A percentile compares a stretch with the other conserved stretches of the same genome.
Conservation (phyloP, 75 land plant genomes). For the Cupressus sempervirens region DNA sequence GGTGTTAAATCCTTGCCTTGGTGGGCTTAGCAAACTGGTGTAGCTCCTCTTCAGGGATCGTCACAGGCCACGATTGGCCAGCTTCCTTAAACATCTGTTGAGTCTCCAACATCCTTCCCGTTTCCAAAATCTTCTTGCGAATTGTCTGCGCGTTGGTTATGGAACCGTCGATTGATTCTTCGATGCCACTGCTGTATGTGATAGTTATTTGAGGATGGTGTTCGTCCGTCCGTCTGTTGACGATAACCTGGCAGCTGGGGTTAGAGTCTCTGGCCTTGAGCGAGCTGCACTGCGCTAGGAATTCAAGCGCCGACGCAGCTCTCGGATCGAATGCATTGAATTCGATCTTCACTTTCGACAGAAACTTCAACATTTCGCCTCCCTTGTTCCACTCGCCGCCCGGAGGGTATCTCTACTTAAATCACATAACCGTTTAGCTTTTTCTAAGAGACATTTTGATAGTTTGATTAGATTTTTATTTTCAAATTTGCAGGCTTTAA, state of each 20-base stretch:
- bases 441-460: no score
- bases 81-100: constrained; percentile 94
- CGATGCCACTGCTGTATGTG: constrained; percentile 78
- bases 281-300: constrained; percentile 83
- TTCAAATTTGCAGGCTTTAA: no score
- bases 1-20: constrained; percentile 33
- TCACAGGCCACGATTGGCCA: constrained; percentile 82
- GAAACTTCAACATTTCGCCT: constrained; percentile 74
- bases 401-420: no score
- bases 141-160: constrained; percentile 59
- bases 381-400: not conserved
- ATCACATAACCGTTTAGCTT: no score
- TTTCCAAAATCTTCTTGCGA: constrained; percentile 63
- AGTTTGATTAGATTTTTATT: no score
- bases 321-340: constrained; percentile 81
- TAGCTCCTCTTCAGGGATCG: constrained; percentile 76
- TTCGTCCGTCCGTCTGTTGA: constrained; percentile 84
- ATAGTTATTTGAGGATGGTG: constrained; percentile 65
- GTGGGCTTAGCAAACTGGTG: constrained; percentile 26
- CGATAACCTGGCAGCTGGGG: constrained; percentile 68
- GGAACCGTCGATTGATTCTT: constrained; percentile 80
- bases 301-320: constrained; percentile 74
- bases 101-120: constrained; percentile 75
- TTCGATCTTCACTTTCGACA: constrained; percentile 86
- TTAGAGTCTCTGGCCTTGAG: constrained; percentile 78